Evolutionary conservation across 257 asterid genomes (phyloP), one percentile per base, ranked within the genome.

Genomic region (Eustoma russellianum): DNA sequence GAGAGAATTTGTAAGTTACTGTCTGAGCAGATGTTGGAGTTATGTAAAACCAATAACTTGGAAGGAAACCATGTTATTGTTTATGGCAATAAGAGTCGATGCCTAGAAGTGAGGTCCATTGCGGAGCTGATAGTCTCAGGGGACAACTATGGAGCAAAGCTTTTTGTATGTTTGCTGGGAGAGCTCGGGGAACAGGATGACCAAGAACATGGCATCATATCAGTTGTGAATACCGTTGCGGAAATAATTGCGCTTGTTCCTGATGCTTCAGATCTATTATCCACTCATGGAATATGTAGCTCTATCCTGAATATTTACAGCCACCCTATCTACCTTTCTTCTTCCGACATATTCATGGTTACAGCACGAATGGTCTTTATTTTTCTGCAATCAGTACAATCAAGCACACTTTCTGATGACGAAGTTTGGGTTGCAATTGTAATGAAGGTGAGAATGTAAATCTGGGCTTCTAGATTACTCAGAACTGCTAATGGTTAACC

Each of bases 381-480:
- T 60, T 60, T 82, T 68, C 71, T 91, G 17, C 77, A 63, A 68
- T 72, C 86, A 34, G 84, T 74, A 28, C 77, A 71, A 33, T 70
- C 93, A 57, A 77, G 77, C 62, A 75, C 82, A 12, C 68, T 87
- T 55, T 70, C 81, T 18, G 74, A 69, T 50, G 70, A 63, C 52
- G 95, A 77, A 47, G 66, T 76, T 59, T 91, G 98, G 98, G 66
- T 74, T 48, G 86, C 83, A 56, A 66, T 91, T 46, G 65, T 77
- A 15, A 66, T 59, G 53, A 80, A 80, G 91, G 98, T 91, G 77
- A 17, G 35, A 43, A 19, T 4, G 34, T 17, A 53, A 30, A 24
- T 55, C 0, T 14, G 45, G 6, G 19, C 53, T 56, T 19, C 6
- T 41, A 5, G 24, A 55, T 57, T 43, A 41, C 6, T 34, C 8